These are phyloP conservation scores for Uronychia setigera DNA, from an alignment of 73 alveolate species.

Conservation along the genomic window DNA sequence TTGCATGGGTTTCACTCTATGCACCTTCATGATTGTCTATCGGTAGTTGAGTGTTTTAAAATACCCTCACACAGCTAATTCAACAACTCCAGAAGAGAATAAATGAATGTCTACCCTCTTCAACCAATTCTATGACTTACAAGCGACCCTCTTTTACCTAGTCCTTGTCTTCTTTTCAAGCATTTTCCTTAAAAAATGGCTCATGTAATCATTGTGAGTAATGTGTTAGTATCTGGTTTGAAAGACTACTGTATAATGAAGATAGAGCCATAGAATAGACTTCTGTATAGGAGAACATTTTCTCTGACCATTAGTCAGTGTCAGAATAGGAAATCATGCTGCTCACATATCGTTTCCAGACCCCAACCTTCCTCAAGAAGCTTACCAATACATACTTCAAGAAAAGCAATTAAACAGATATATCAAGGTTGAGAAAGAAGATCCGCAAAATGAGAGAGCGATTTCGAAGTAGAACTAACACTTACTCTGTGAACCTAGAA, in stretches of 20 bases:
- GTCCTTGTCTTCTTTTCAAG: too few species aligned
- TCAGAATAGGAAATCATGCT: background rate
- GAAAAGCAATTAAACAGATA: slow-evolving; percentile 47
- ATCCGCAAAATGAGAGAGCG: background rate
- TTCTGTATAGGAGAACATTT: too few species aligned
- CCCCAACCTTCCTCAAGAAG: slow-evolving; percentile 55
- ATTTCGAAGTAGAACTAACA: background rate
- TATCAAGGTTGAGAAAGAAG: background rate
- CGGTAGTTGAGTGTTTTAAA: too few species aligned
- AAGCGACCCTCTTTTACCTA: too few species aligned
- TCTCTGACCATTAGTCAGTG: background rate
- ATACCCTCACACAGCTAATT: too few species aligned
- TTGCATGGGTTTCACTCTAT: slow-evolving; percentile 28
- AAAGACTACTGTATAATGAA: slow-evolving; percentile 31
- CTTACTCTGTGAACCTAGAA: slow-evolving; percentile 20
- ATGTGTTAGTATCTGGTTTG: slow-evolving; percentile 47
- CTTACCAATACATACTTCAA: slow-evolving; percentile 51
- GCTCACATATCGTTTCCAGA: slow-evolving; percentile 49
- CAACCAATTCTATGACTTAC: too few species aligned
- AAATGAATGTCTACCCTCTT: too few species aligned
- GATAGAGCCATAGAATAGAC: too few species aligned
- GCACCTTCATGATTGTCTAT: slow-evolving; percentile 20
- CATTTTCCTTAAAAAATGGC: background rate
- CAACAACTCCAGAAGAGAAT: too few species aligned
- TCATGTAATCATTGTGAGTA: too few species aligned